Evolutionary conservation across 1,284 basidiomycete species (phyloP), one percentile per base, ranked within the genome.

Genomic region (Rhizoctonia solani): DNA sequence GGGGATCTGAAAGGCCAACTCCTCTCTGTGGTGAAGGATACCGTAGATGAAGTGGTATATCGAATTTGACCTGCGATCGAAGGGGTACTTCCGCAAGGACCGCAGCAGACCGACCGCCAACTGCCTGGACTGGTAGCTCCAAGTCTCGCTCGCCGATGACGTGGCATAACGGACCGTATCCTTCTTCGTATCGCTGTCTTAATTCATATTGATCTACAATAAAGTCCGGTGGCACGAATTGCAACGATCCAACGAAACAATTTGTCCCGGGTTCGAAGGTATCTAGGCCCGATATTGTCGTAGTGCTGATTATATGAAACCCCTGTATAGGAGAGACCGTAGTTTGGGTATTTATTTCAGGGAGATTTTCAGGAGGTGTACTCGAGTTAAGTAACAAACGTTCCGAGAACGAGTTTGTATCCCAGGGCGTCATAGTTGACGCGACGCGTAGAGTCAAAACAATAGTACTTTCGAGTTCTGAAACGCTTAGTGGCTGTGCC

Each of bases 121-220:
- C 47, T 19, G 69, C 69, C 21, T 67, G 66, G 3, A 71, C 69
- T 1, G 70, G 70, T 50, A 56, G 61, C 55, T 71, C 70, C 27
- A 71, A 52, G 27, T 71, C 70, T 42, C 46, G 50, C n/a, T 69
- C 63, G 4, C 70, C 70, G 46, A 56, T 66, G 6, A 68, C 56
- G 27, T 55, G 53, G 54, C 54, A 55, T n/a, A 52, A 37, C 9
- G 59, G 59, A 19, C 59, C 54, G 19, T 56, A 65, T 5, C 61
- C 61, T 47, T 63, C 56, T 44, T 52, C 34, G 34, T 67, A 46
- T 34, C 66, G 46, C 27, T 68, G 68, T 8, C 46, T 32, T 21
- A 69, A 47, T 50, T 71, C 70, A 39, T 68, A 71, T 44, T 67
- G 59, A 49, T 71, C 70, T 16, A 69, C 58, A 27, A 71, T 68